Conservation (phyloP, 805 yeast genomes). For the Saturnispora diversa region DNA sequence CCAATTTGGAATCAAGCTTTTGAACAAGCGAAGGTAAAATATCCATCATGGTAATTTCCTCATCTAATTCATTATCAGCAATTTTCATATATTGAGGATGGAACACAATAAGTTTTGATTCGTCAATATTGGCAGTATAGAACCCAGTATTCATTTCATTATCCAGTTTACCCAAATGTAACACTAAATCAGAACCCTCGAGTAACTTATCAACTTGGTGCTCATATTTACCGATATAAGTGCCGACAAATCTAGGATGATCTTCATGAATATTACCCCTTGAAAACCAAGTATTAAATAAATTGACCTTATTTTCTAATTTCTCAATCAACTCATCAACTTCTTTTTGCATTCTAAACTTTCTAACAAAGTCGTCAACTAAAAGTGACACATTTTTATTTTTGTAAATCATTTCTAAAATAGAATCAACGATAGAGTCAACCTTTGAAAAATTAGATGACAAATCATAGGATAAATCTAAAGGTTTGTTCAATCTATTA, state of each 20-base stretch:
- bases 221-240: slow-evolving; percentile 33
- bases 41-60: slow-evolving; percentile 28
- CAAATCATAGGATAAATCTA: slow-evolving; percentile 21
- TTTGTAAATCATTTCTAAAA: slow-evolving; percentile 32
- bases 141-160: slow-evolving; percentile 62
- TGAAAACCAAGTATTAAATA: slow-evolving; percentile 34
- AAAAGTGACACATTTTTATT: slow-evolving; percentile 34
- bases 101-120: slow-evolving; percentile 27
- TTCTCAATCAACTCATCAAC: slow-evolving; percentile 27
- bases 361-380: slow-evolving; percentile 35
- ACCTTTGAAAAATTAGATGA: slow-evolving; percentile 16
- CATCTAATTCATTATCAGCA: slow-evolving; percentile 23
- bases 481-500: slow-evolving; percentile 29
- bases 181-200: slow-evolving; percentile 57
- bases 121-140: slow-evolving; percentile 35
- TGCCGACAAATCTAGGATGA: slow-evolving; percentile 37
- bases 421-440: slow-evolving; percentile 22
- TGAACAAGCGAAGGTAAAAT: slow-evolving; percentile 30
- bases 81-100: slow-evolving; percentile 37
- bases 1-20: slow-evolving; percentile 28
- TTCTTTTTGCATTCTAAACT: slow-evolving; percentile 30
- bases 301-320: slow-evolving; percentile 31
- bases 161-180: slow-evolving; percentile 59
- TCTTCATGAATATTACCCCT: slow-evolving; percentile 36
- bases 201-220: slow-evolving; percentile 29